Conservation (phyloP, 768 basidiomycete species). For the Neoboletus brunneissimus region DNA sequence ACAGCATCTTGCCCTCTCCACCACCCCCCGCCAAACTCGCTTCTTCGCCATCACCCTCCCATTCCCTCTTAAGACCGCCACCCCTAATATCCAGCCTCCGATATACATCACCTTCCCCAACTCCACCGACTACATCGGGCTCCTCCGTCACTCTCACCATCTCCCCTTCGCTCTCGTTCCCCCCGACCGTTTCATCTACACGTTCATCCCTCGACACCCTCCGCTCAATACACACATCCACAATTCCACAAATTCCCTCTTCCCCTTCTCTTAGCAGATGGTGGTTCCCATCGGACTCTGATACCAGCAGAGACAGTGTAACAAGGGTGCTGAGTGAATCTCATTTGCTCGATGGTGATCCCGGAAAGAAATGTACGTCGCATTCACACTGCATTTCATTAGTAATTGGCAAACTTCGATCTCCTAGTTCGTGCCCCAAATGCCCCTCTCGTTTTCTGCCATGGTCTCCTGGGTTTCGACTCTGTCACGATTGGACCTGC, state of each 20-base stretch:
- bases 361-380: constrained; percentile 61
- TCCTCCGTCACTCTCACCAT: constrained; percentile 11
- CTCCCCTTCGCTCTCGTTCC: constrained; percentile 17
- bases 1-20: constrained; percentile 37
- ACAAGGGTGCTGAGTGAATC: constrained; percentile 49
- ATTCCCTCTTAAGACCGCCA: constrained; percentile 42
- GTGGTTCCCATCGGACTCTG: constrained; percentile 50
- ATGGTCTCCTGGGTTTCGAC: constrained; percentile 90
- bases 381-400: not conserved
- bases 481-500: constrained; percentile 74
- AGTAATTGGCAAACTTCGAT: not conserved
- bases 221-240: constrained; percentile 39
- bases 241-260: constrained; percentile 27
- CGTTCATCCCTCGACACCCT: constrained; percentile 59
- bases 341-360: constrained; percentile 40
- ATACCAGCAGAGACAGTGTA: constrained; percentile 39
- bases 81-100: constrained; percentile 55
- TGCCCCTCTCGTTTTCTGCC: constrained; percentile 92
- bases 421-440: constrained; percentile 67
- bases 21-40: constrained; percentile 46
- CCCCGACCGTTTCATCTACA: constrained; percentile 27
- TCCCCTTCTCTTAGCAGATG: constrained; percentile 34
- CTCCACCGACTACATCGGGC: constrained; percentile 42
- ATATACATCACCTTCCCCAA: constrained; percentile 60
- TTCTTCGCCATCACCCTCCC: constrained; percentile 33